phyloP scores from a whole-genome alignment of 192 early-diverging fungal genomes.

The Podochytrium sp. region DNA sequence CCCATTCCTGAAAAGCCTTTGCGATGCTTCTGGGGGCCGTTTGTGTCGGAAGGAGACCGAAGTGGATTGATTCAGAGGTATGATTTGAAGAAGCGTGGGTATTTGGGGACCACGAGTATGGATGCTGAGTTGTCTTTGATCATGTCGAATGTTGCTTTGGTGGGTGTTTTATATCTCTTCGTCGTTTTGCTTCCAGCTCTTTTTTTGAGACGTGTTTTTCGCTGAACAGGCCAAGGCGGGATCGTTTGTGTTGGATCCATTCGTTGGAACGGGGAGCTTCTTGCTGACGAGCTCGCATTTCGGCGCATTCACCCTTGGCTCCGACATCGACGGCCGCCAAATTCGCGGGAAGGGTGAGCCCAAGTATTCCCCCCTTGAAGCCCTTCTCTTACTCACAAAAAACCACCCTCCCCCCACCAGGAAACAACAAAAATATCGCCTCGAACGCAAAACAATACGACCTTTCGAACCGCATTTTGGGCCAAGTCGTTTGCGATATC shows the following conservation, averaged over 20 bases:
- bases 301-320: constrained; percentile 87
- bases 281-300: constrained; percentile 93
- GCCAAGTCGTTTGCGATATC: constrained; percentile 83
- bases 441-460: constrained; percentile 89
- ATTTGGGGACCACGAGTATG: constrained; percentile 97
- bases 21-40: constrained; percentile 68
- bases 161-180: constrained; percentile 30
- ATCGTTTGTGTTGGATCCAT: constrained; percentile 89
- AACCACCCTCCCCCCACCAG: no score
- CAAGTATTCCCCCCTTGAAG: no score
- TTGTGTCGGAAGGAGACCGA: constrained; percentile 73
- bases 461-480: constrained; percentile 73
- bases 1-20: constrained; percentile 32
- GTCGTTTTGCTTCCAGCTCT: no score
- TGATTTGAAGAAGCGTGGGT: constrained; percentile 93
- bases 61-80: constrained; percentile 73
- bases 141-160: constrained; percentile 94
- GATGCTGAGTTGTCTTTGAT: constrained; percentile 96
- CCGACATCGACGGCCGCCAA: constrained; percentile 98
- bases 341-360: constrained; percentile 81
- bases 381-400: background rate
- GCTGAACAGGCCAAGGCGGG: constrained; percentile 59
- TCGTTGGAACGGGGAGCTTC: constrained; percentile 94
- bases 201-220: background rate
- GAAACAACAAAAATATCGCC: constrained; percentile 36